Conservation (phyloP, 192 early-diverging fungal genomes). For the Coemansia umbellata region DNA sequence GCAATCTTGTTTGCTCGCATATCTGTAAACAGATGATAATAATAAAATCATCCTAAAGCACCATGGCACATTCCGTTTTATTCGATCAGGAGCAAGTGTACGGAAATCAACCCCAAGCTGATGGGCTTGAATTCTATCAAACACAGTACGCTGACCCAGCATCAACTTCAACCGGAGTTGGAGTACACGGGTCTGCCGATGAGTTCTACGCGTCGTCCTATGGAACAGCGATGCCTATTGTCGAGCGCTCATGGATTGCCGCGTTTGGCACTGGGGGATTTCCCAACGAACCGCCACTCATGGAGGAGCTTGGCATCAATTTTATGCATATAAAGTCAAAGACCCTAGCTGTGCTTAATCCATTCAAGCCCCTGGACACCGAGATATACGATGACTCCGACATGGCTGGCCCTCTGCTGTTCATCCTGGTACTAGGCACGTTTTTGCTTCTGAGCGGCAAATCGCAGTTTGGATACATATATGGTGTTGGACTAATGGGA, state of each 20-base stretch:
- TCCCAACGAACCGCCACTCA: conserved; percentile 86
- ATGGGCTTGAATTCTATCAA: conserved; percentile 50
- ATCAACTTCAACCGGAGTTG: conserved; percentile 17
- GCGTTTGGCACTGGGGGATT: conserved; percentile 93
- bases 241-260: conserved; percentile 48
- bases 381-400: conserved; percentile 96
- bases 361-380: conserved; percentile 65
- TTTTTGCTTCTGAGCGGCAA: conserved; percentile 90
- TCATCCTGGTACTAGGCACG: conserved; percentile 86
- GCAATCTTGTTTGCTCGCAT: background rate
- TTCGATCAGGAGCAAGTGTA: conserved; percentile 48
- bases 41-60: background rate
- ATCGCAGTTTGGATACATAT: conserved; percentile 96
- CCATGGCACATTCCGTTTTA: conserved; percentile 51
- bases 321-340: conserved; percentile 88
- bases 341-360: conserved; percentile 83
- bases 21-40: too few relatives aligned
- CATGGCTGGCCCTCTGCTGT: conserved; percentile 90
- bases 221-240: conserved; percentile 43
- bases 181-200: conserved; percentile 34
- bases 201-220: conserved; percentile 50
- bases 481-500: conserved; percentile 89
- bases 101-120: conserved; percentile 12
- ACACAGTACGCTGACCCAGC: conserved; percentile 45
- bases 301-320: conserved; percentile 96